Base-by-base conservation (phyloP, 192 early-diverging fungal genomes). In the Entomortierella chlamydospora region DNA sequence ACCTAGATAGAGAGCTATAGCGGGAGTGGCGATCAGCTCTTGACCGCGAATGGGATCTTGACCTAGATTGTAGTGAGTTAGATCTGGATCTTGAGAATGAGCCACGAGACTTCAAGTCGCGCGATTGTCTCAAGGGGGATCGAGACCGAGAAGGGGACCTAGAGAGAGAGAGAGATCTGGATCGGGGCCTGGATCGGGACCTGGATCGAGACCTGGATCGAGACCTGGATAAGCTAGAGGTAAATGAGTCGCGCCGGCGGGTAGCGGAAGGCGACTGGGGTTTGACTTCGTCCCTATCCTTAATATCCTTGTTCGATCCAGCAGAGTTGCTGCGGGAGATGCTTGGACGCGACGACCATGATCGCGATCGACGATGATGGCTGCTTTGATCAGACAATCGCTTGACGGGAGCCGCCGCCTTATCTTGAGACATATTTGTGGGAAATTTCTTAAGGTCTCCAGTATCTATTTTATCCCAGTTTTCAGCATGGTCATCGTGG, bases 281-380 rank as follows among this genome's bases (percentile, higher is more conserved):
- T 13, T 58, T 68, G 13, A 1, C 64, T 45, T 15, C 60, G 30
- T 29, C 60, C 45, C 39, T 9, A 13, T 61, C 60, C 13, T 26
- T 41, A 30, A 9, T 2, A 13, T 12, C 15, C 8, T 61, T 45
- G 42, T 25, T 43, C 2, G 53, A 55, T 30, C 41, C 31, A 20
- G 23, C 31, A 7, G 63, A 59, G 4, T 37, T 57, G 20, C 50
- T 60, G 23, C 64, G 60, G n/a, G 53, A 5, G 8, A 64, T 34
- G 23, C 22, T 20, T 9, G 57, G 62, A 2, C 33, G 61, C 7
- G 76, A 57, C 11, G 68, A 70, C 76, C 76, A 79, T 0, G 76
- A 79, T 13, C 68, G 67, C 4, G 76, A 79, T 43, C 68, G 76
- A 39, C 74, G 74, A 34, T 52, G 67, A 17, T 53, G 42, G 42